Conservation (phyloP, 2,329 filamentous ascomycete species). For the Trichoderma guizhouense region DNA sequence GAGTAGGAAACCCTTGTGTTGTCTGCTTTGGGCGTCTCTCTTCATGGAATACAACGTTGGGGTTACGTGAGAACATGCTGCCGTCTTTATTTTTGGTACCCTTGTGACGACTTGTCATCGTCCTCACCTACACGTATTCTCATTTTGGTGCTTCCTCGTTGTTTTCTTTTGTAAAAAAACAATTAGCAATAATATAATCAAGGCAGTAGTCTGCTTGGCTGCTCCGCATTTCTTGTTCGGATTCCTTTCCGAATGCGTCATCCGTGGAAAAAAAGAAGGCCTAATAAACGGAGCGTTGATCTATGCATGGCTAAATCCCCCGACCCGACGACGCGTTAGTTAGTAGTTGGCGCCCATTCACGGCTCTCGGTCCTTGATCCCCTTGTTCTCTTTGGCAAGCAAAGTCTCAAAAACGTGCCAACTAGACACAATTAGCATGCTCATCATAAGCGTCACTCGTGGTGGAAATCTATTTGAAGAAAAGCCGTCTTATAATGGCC, state of each 20-base stretch:
- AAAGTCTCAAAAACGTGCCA: background rate
- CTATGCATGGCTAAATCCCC: constrained; percentile 16
- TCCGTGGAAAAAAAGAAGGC: background rate
- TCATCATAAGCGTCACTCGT: background rate
- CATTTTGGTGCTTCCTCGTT: background rate
- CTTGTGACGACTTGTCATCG: background rate
- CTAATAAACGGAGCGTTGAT: constrained; percentile 4
- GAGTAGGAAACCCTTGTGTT: background rate
- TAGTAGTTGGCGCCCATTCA: constrained; percentile 1
- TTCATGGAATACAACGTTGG: background rate
- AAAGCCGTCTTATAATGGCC: background rate
- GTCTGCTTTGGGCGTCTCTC: background rate
- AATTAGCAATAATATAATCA: background rate
- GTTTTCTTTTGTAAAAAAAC: background rate
- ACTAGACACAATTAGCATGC: background rate
- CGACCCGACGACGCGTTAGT: constrained; percentile 9
- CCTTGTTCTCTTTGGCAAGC: background rate
- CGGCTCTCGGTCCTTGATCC: constrained; percentile 6
- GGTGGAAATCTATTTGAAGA: background rate
- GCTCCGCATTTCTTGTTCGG: constrained; percentile 9
- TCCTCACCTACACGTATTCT: background rate
- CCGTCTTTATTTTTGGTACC: background rate
- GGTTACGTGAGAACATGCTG: background rate
- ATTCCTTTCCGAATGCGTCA: constrained; percentile 6
- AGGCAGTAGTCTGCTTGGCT: background rate